Percentiles rank a stretch among this genome's conserved stretches.
phyloP scores from a whole-genome alignment of 805 yeast genomes.

The Ogataea henricii region DNA sequence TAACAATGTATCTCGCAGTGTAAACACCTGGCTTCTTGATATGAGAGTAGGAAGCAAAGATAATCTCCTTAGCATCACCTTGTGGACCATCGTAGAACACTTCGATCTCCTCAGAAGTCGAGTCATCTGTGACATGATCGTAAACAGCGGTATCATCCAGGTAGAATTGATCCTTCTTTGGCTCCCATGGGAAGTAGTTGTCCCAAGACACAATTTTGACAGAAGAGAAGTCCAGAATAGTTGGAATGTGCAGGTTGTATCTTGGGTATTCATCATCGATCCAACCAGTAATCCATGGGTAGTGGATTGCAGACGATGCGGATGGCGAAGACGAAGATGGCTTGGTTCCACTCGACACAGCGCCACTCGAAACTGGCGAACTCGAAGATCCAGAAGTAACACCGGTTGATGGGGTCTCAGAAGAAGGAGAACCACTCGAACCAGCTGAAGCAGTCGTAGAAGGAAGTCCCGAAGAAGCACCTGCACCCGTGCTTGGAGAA shows the following conservation, averaged over 20 bases:
- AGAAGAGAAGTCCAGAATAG: slow-evolving; percentile 11
- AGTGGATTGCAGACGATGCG: slow-evolving; percentile 12
- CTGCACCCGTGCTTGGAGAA: not conserved
- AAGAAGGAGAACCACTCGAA: not conserved
- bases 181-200: slow-evolving; percentile 19
- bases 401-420: not conserved
- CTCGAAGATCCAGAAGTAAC: not conserved
- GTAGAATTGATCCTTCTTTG: slow-evolving; percentile 4
- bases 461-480: not conserved
- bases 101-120: slow-evolving; percentile 20
- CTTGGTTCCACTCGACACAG: too few relatives aligned
- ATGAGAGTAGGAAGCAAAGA: slow-evolving; percentile 23
- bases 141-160: slow-evolving; percentile 12
- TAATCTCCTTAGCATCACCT: slow-evolving; percentile 10
- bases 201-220: slow-evolving; percentile 20
- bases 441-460: not conserved
- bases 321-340: slow-evolving; percentile 15
- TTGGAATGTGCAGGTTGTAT: slow-evolving; percentile 23
- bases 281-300: slow-evolving; percentile 22
- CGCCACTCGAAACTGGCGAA: too few relatives aligned
- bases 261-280: slow-evolving; percentile 21
- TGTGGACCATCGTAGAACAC: slow-evolving; percentile 12
- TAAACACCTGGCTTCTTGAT: slow-evolving; percentile 19
- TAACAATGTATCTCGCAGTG: slow-evolving; percentile 23
- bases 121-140: slow-evolving; percentile 18